Conservation (phyloP, 768 basidiomycete genomes). For the Leucosporidium scottii region DNA sequence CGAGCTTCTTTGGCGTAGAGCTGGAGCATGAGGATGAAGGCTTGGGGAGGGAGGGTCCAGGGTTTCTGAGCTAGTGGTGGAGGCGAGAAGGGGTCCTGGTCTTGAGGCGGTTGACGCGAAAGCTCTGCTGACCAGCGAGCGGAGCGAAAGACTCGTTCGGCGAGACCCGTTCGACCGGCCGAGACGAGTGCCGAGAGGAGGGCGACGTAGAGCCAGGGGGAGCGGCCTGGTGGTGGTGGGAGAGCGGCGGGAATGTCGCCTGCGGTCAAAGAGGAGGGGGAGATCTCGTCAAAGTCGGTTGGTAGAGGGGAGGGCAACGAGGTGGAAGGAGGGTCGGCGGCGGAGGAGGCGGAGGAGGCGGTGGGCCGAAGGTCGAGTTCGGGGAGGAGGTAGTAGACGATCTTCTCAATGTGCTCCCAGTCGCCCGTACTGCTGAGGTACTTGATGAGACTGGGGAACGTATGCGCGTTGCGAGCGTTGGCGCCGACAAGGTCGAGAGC, state of each 20-base stretch:
- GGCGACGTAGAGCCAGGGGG: conserved; percentile 54
- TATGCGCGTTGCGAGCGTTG: conserved; percentile 43
- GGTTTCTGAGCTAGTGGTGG: conserved; percentile 41
- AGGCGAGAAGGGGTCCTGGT: neutral
- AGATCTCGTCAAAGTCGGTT: neutral
- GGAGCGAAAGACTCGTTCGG: conserved; percentile 60
- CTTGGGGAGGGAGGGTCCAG: conserved; percentile 61
- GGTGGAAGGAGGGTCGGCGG: neutral
- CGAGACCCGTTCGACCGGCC: conserved; percentile 51
- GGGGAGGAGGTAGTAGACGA: conserved; percentile 57
- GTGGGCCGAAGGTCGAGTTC: conserved; percentile 15
- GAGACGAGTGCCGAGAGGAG: conserved; percentile 59
- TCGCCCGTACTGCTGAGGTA: conserved; percentile 52
- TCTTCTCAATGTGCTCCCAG: conserved; percentile 46
- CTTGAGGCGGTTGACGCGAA: neutral
- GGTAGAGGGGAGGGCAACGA: neutral
- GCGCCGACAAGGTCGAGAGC: neutral
- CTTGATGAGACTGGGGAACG: conserved; percentile 52
- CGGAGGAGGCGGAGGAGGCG: neutral
- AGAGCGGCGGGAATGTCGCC: neutral
- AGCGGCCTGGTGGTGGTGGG: neutral
- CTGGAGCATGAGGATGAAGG: conserved; percentile 67
- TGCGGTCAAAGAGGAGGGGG: too few relatives aligned
- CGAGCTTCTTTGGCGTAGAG: conserved; percentile 46
- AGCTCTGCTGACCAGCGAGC: conserved; percentile 49